These are phyloP conservation scores for Dothideomycetes sp. DNA, from an alignment of 2,329 filamentous ascomycete species.

Conservation along the genomic window DNA sequence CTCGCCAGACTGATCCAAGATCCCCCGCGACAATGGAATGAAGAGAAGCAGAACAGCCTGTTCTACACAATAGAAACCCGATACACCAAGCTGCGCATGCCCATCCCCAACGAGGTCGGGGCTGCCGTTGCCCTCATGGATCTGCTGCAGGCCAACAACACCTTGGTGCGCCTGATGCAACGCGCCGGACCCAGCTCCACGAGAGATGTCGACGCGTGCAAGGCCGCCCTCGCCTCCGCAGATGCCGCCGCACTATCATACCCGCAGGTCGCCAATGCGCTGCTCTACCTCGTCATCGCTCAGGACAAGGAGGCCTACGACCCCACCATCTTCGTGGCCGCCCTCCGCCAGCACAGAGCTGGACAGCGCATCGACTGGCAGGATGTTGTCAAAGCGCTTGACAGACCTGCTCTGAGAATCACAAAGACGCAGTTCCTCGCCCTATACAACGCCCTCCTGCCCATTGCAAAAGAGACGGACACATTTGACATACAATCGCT, in stretches of 20 bases:
- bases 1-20: constrained; percentile 81
- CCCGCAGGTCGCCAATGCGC: constrained; percentile 68
- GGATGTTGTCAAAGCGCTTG: constrained; percentile 67
- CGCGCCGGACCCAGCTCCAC: constrained; percentile 66
- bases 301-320: constrained; percentile 54
- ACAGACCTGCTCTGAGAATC: constrained; percentile 65
- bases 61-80: constrained; percentile 55
- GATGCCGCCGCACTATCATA: constrained; percentile 59
- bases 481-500: constrained; percentile 74
- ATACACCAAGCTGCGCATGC: constrained; percentile 52
- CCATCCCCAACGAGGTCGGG: constrained; percentile 59
- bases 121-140: constrained; percentile 60
- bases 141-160: constrained; percentile 45
- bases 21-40: constrained; percentile 75
- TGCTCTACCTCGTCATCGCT: constrained; percentile 59
- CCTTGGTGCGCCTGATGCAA: constrained; percentile 56
- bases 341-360: constrained; percentile 43
- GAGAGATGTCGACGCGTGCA: constrained; percentile 58
- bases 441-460: constrained; percentile 68
- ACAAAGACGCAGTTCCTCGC: constrained; percentile 70
- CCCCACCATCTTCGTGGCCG: constrained; percentile 54
- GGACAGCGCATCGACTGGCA: constrained; percentile 52
- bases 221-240: constrained; percentile 45
- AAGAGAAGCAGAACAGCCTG: constrained; percentile 59
- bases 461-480: constrained; percentile 52